Evolutionary conservation across 495 filamentous ascomycete genomes (phyloP).

Genomic region (Aspergillus steynii): DNA sequence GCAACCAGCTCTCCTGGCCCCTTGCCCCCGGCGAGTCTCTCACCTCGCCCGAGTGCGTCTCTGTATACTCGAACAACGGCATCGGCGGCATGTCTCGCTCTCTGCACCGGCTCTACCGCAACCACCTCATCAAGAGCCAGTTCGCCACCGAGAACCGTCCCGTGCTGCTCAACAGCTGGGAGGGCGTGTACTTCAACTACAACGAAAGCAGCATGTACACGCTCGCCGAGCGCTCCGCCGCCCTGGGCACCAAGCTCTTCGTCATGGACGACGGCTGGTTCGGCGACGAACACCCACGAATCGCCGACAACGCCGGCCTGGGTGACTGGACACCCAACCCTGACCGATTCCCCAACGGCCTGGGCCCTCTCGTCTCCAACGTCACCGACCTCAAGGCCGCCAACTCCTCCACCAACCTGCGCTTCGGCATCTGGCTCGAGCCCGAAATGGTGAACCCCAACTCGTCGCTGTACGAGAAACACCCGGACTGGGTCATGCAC

Average conservation of each 20-base stretch:
- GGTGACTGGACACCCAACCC: constrained; percentile 58
- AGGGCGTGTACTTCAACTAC: constrained; percentile 51
- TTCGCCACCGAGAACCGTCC: constrained; percentile 49
- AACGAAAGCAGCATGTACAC: constrained; percentile 48
- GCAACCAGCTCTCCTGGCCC: constrained; percentile 49
- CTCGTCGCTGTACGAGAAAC: constrained; percentile 51
- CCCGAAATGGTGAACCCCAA: constrained; percentile 61
- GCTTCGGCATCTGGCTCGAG: constrained; percentile 59
- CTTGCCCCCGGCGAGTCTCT: constrained; percentile 48
- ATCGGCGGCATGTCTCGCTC: constrained; percentile 55
- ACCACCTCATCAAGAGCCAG: constrained; percentile 54
- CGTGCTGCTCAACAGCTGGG: constrained; percentile 57
- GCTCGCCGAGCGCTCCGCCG: constrained; percentile 50
- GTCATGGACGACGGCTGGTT: constrained; percentile 63
- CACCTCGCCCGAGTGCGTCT: constrained; percentile 52
- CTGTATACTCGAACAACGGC: constrained; percentile 52
- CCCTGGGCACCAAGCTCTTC: constrained; percentile 51
- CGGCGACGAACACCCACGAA: constrained; percentile 52
- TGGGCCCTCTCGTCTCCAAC: constrained; percentile 41
- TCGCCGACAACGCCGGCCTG: constrained; percentile 48
- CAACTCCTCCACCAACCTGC: constrained; percentile 42
- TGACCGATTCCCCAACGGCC: constrained; percentile 52
- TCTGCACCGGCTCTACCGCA: constrained; percentile 53
- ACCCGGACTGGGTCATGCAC: constrained; percentile 58
- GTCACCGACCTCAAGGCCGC: constrained; percentile 43